These are phyloP conservation scores for Ambrosiella beaveri DNA, from an alignment of 2,329 filamentous ascomycete genomes.

Conservation along the genomic window DNA sequence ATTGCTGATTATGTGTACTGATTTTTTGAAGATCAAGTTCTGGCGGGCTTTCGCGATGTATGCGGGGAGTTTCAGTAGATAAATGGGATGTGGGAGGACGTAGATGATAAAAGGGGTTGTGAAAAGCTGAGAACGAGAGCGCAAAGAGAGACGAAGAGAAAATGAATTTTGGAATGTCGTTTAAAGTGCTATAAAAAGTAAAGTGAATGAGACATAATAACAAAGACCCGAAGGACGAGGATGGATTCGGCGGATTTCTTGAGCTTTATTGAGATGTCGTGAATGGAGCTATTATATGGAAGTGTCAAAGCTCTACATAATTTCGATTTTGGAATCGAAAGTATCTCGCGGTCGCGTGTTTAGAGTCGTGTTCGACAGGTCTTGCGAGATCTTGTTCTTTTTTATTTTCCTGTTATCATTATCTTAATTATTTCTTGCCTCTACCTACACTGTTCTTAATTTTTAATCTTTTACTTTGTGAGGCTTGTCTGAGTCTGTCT, in stretches of 20 bases:
- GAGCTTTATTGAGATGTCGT: not conserved
- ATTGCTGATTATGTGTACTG: no score
- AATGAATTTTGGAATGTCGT: no score
- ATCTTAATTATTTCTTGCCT: not conserved
- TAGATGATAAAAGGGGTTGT: no score
- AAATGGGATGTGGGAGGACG: no score
- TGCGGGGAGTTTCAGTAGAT: no score
- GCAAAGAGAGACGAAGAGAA: no score
- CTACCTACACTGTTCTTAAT: not conserved
- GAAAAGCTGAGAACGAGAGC: no score
- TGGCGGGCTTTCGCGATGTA: no score
- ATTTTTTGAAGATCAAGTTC: no score
- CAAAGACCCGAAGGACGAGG: not conserved
- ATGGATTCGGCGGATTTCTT: not conserved
- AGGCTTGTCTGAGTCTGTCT: not conserved
- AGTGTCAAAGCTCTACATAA: not conserved
- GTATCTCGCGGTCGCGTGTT: not conserved
- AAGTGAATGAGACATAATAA: no score
- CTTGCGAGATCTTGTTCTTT: not conserved
- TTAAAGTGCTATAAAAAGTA: no score
- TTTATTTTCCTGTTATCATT: not conserved
- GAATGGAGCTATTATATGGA: not conserved
- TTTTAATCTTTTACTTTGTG: not conserved
- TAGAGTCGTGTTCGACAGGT: not conserved
- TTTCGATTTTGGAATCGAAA: not conserved